Evolutionary conservation across 371 early-diverging fungal genomes (phyloP), one percentile per base, ranked within the genome.

Genomic region (Blakeslea trispora): DNA sequence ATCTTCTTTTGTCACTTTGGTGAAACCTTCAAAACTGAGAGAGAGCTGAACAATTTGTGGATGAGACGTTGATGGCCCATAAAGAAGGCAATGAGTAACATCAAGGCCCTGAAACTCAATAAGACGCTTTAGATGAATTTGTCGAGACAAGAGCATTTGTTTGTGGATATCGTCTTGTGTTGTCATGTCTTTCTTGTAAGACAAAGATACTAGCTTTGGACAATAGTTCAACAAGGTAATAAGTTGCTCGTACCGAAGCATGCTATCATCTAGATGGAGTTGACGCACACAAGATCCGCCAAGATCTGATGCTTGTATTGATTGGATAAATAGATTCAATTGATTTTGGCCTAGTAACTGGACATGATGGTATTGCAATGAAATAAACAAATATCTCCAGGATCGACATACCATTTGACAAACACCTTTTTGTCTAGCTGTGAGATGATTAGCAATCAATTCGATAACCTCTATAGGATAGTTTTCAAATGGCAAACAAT

Each of bases 391-490:
- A 3, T 11, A 15, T 34, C 39, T 44, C 64, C 64, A 64, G 18
- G 50, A 45, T 23, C 42, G 49, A 43, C 64, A 59, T 2, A 64
- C 64, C 19, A 50, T 34, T 10, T 41, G 54, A 31, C 64, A 64
- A 8, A 50, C 21, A 1, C 59, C 49, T 35, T 44, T 50, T 51
- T 64, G 64, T 41, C 50, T 53, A 14, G 37, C 45, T 5, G 64
- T 59, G 13, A 64, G 53, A 50, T 64, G 55, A 3, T 31, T 32
- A 14, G 59, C 49, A 24, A 64, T 50, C 5, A 42, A 44, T 17
- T 64, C 55, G 10, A 54, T 43, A 5, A 64, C 44, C 39, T 64
- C 64, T 6, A 45, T 11, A 24, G 64, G 64, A 34, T 42, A 46
- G 13, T 45, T 21, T 23, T 50, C 47, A 47, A 15, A 11, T 8